Conservation (phyloP, 257 asterid genomes). For the Echium plantagineum region DNA sequence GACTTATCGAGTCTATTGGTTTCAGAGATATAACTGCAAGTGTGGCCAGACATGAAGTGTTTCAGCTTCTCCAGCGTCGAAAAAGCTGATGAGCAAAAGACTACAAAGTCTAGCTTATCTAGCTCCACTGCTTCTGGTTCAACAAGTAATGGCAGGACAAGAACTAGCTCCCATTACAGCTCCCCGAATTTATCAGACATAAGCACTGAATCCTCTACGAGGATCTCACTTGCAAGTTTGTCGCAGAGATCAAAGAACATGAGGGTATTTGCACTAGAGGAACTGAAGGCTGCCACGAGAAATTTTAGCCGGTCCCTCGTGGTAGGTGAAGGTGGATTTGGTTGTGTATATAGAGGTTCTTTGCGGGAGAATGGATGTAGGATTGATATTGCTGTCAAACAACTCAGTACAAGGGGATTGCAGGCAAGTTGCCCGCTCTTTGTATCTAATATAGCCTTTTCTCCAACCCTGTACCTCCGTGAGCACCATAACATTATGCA, state of each 20-base stretch:
- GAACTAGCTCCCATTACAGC: slow-evolving; percentile 33
- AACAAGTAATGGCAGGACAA: slow-evolving; percentile 41
- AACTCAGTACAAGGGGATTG: slow-evolving; percentile 82
- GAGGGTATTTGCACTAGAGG: slow-evolving; percentile 44
- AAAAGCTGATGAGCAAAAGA: slow-evolving; percentile 32
- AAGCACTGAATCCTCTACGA: slow-evolving; percentile 56
- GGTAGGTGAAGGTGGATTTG: slow-evolving; percentile 92
- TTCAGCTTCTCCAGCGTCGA: slow-evolving; percentile 32
- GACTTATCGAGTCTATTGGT: too few species aligned
- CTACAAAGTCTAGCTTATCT: slow-evolving; percentile 31
- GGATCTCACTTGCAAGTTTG: slow-evolving; percentile 36
- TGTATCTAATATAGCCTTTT: not conserved
- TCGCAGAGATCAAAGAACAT: slow-evolving; percentile 50
- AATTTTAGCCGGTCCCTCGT: slow-evolving; percentile 66
- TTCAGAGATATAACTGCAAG: slow-evolving; percentile 6
- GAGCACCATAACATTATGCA: not conserved
- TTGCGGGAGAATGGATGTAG: slow-evolving; percentile 26
- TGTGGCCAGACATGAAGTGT: slow-evolving; percentile 45
- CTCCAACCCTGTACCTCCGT: not conserved
- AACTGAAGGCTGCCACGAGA: slow-evolving; percentile 60
- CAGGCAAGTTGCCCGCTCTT: slow-evolving; percentile 42
- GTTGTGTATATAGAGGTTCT: slow-evolving; percentile 61
- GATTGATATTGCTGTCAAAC: slow-evolving; percentile 74
- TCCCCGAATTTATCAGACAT: slow-evolving; percentile 51
- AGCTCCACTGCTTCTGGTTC: slow-evolving; percentile 36